Evolutionary conservation across 2,329 filamentous ascomycete species (phyloP), one percentile per base, ranked within the genome.

Genomic region (Diaporthe nobilis): DNA sequence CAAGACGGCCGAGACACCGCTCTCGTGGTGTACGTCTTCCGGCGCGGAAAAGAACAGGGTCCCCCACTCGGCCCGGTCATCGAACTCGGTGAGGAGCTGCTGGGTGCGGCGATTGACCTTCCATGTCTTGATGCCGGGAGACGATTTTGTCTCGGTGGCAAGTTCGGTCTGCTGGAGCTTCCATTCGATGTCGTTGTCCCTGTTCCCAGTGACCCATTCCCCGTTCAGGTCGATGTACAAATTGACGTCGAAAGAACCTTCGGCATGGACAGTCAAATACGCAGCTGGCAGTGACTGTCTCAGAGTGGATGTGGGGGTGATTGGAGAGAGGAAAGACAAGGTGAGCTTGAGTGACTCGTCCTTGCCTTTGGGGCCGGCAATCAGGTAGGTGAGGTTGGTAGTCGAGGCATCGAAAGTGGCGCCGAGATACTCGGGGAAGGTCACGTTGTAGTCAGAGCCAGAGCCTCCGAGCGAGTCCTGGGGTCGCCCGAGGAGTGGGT

Each of bases 31-130:
- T 25, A 90, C 91, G 81, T 93, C 89, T 78, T 87, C 85, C 31
- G 95, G 94, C 2, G 88, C 94, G 31, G 93, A 93, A 81, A 97
- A 95, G 83, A 94, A 90, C 75, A 97, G 83, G 39, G 92, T 93
- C 5, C 95, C 95, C 95, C 95, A 97, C 89, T 97, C 95, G 1
- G 93, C 90, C 58, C 93, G 92, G 80, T 97, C 95, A 58, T 85
- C 85, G 73, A 89, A 89, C 83, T 97, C 95, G 0, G 93, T 94
- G 72, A 97, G 90, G n/a, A 94, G 86, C 82, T 93, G 87, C 83
- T 96, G 90, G 9, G 87, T 82, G 75, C 85, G 85, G 53, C 92
- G 88, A 74, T 88, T 87, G 42, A 94, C 86, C 76, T 87, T 90
- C 92, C 92, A 95, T 1, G 91, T 92, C 85, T 94, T 94, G 75